Evolutionary conservation across 768 basidiomycete genomes (phyloP), one percentile per base, ranked within the genome.

Genomic region (Coprinellus micaceus): DNA sequence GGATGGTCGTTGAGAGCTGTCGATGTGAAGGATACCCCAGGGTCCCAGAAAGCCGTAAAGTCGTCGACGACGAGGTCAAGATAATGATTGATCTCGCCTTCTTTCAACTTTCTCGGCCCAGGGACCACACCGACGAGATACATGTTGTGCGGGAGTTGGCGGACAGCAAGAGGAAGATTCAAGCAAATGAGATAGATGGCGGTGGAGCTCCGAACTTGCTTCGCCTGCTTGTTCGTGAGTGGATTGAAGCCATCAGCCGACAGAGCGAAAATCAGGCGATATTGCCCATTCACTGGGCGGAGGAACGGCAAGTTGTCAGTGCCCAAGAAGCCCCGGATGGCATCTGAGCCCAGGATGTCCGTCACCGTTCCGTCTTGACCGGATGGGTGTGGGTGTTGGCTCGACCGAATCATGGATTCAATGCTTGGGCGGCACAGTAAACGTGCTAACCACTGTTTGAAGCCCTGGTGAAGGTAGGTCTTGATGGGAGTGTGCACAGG

Each of bases 101-200:
- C 54, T 0, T 61, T 62, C 4, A 75, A 74, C 24, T 69, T 60
- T 1, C 64, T 54, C 0, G 77, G 77, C 0, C 77, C 75, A 4
- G 75, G 74, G 30, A 76, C 71, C 52, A 78, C 61, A 0, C 69
- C 75, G 4, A 59, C 64, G 4, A 66, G 57, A 53, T 66, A 77
- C 49, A 78, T 63, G 53, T 79, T 77, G 51, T 76, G 67, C 0
- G 58, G 13, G 15, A 60, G 58, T 49, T 66, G 68, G 11, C 64
- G 63, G 21, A 65, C 22, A 29, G 58, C 51, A 4, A 64, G 66
- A 2, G 74, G 74, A 15, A 75, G 65, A 53, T 72, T 74, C 11
- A 74, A 54, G 39, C 66, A 70, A 1, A 65, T 58, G 53, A 74
- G 53, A 40, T 65, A 71, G 1, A 76, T 64, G 0, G 47, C 69